Evolutionary conservation across 495 filamentous ascomycete species (phyloP).

Genomic region (Hypoxylon lenormandii): DNA sequence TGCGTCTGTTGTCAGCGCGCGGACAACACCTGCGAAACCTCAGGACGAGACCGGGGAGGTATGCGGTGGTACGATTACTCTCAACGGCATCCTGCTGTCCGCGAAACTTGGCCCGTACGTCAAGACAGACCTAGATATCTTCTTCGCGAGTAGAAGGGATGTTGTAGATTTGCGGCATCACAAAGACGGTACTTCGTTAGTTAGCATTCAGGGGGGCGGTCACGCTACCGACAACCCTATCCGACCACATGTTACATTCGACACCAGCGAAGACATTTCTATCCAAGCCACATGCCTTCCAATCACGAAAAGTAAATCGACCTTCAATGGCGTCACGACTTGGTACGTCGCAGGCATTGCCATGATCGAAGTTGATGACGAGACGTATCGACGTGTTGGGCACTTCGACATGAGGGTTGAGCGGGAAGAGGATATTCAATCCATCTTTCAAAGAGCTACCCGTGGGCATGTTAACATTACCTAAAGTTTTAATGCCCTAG

Average conservation of each 20-base stretch:
- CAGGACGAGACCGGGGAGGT: background rate
- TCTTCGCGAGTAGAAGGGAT: background rate
- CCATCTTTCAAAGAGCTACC: no score
- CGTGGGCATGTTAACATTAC: no score
- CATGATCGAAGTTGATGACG: no score
- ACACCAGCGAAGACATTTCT: background rate
- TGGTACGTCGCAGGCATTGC: no score
- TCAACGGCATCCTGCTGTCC: background rate
- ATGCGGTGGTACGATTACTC: background rate
- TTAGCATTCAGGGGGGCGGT: background rate
- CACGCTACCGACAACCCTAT: background rate
- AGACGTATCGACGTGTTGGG: no score
- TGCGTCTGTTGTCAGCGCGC: background rate
- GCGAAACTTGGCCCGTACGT: background rate
- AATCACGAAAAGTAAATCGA: background rate
- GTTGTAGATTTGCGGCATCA: background rate
- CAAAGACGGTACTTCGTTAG: background rate
- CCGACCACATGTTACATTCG: background rate
- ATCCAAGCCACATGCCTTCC: background rate
- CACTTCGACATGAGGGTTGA: no score
- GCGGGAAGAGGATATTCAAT: no score
- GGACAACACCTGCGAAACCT: background rate
- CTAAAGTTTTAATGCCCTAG: no score
- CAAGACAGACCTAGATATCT: background rate
- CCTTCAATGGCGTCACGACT: no score